A percentile compares a stretch with the other conserved stretches of the same genome.
phyloP scores from a whole-genome alignment of 2,329 filamentous ascomycete genomes.

The Pseudomassariella vexata region DNA sequence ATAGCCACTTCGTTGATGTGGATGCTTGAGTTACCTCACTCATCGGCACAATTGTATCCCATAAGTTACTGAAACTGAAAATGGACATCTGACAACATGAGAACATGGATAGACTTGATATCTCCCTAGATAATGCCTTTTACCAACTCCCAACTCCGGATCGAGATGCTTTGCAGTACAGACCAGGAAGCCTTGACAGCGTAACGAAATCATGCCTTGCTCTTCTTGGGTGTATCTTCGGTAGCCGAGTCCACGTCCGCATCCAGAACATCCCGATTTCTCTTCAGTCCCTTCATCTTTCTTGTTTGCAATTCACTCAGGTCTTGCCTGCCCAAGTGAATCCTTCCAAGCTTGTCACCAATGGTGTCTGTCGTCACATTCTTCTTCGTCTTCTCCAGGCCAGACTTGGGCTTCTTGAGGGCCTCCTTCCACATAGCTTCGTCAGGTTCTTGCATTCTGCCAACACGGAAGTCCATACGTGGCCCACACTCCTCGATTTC shows the following conservation, averaged over 20 bases:
- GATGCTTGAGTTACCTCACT: too few species aligned
- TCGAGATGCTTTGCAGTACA: neutral
- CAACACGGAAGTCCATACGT: constrained; percentile 69
- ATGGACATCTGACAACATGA: too few species aligned
- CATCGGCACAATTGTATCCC: too few species aligned
- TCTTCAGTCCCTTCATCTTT: constrained; percentile 99
- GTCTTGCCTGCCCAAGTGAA: constrained; percentile 89
- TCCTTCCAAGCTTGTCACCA: constrained; percentile 92
- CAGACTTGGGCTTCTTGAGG: constrained; percentile 74
- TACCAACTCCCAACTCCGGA: constrained; percentile 5
- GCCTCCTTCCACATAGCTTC: constrained; percentile 80
- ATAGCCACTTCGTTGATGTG: too few species aligned
- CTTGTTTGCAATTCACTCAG: constrained; percentile 81
- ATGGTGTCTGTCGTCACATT: constrained; percentile 88
- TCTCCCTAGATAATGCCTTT: too few species aligned
- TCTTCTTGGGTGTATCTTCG: constrained; percentile 33
- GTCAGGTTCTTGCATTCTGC: constrained; percentile 74
- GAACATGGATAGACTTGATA: constrained; percentile 27
- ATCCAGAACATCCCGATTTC: constrained; percentile 59
- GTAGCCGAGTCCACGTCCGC: constrained; percentile 44
- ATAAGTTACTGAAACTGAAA: too few species aligned
- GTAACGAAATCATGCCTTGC: constrained; percentile 22
- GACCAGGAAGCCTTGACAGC: neutral
- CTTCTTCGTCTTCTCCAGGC: constrained; percentile 83
- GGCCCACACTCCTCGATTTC: constrained; percentile 96